Percentiles rank a stretch among this genome's conserved stretches.
phyloP scores from a whole-genome alignment of 768 basidiomycete genomes.

The Amanita rubescens region DNA sequence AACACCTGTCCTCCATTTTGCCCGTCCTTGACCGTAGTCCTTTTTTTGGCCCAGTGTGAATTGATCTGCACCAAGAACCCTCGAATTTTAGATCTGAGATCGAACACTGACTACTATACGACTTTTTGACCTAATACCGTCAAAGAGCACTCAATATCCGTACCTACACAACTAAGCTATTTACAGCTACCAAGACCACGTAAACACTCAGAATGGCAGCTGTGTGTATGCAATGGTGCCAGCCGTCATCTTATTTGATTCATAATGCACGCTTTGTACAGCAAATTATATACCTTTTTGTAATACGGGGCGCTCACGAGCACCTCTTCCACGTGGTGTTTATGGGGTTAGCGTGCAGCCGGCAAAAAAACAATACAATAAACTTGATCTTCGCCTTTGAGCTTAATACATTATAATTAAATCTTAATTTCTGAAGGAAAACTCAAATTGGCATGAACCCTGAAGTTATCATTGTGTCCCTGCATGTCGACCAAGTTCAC shows the following conservation, averaged over 20 bases:
- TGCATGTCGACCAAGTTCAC: background rate
- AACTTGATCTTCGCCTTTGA: conserved; percentile 5
- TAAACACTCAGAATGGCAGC: background rate
- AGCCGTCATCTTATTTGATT: background rate
- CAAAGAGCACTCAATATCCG: background rate
- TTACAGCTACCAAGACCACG: background rate
- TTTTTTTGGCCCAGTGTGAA: background rate
- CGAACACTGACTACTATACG: background rate
- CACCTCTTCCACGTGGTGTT: background rate
- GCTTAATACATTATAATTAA: conserved; percentile 6
- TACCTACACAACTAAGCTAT: background rate
- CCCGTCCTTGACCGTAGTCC: conserved; percentile 1
- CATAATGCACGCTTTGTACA: background rate
- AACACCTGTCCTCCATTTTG: background rate
- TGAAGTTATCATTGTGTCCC: background rate
- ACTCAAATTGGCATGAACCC: conserved; percentile 4
- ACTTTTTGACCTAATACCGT: background rate
- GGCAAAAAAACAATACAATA: background rate
- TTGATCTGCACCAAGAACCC: conserved; percentile 3
- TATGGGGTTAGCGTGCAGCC: background rate
- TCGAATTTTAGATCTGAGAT: conserved; percentile 2
- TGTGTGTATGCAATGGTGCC: background rate
- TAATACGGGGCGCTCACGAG: background rate
- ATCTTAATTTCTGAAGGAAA: background rate
- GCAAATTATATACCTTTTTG: background rate